A percentile compares a stretch with the other conserved stretches of the same genome.
Conservation (phyloP, 768 basidiomycete species). For the Xerocomus spinulosus region DNA sequence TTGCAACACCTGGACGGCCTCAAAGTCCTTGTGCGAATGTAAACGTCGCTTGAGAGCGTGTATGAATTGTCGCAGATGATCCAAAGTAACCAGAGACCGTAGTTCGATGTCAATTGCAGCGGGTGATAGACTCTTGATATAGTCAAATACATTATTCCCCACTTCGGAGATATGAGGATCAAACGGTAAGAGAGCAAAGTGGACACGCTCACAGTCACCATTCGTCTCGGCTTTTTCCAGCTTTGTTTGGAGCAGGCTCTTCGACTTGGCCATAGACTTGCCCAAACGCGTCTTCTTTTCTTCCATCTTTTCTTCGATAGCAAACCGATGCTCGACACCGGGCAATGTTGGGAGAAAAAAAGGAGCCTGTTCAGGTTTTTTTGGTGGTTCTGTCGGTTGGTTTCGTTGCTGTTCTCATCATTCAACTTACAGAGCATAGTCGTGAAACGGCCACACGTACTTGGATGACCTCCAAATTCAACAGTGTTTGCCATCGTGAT, state of each 20-base stretch:
- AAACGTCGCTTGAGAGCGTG: constrained; percentile 70
- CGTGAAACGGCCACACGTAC: constrained; percentile 37
- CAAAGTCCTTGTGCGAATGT: constrained; percentile 81
- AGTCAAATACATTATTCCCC: constrained; percentile 83
- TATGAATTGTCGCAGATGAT: constrained; percentile 65
- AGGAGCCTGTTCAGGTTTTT: constrained; percentile 91
- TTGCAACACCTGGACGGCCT: constrained; percentile 87
- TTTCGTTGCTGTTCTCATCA: constrained; percentile 68
- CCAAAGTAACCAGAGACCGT: constrained; percentile 65
- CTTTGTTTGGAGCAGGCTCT: constrained; percentile 69
- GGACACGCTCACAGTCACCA: constrained; percentile 60
- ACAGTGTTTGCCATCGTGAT: constrained; percentile 92
- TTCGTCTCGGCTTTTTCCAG: constrained; percentile 50
- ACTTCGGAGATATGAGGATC: constrained; percentile 9
- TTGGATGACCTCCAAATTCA: constrained; percentile 93
- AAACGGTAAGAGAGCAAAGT: background rate
- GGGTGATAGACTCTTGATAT: constrained; percentile 82
- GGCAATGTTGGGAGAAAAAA: constrained; percentile 95
- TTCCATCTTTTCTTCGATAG: constrained; percentile 41
- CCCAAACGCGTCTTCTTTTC: constrained; percentile 50
- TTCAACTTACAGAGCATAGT: background rate
- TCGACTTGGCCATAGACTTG: constrained; percentile 44
- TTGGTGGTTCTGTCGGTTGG: constrained; percentile 93
- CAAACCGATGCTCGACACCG: constrained; percentile 83
- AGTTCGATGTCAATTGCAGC: constrained; percentile 90